Conservation (phyloP, 257 asterid species). For the Nicotiana obtusifolia region DNA sequence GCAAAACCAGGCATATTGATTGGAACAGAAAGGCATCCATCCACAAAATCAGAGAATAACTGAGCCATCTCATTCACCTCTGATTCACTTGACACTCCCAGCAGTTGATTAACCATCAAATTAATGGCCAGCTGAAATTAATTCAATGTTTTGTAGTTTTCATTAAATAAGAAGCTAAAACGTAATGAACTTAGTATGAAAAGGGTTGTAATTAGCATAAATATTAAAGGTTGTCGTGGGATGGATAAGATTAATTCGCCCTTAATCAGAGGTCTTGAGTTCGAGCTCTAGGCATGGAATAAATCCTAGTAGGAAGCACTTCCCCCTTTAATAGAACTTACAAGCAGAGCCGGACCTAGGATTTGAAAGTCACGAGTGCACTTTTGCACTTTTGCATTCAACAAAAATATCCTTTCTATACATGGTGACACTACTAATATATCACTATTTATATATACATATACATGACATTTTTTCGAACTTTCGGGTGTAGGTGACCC, state of each 20-base stretch:
- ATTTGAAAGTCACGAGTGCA: no score
- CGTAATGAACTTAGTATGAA: not conserved
- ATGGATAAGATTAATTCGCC: not conserved
- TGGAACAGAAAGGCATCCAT: conserved; percentile 89
- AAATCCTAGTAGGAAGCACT: not conserved
- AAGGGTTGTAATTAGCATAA: not conserved
- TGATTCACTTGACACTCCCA: conserved; percentile 72
- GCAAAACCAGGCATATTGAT: conserved; percentile 79
- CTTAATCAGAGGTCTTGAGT: not conserved
- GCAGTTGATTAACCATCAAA: conserved; percentile 89
- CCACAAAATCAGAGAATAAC: conserved; percentile 78
- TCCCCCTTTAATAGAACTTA: not conserved
- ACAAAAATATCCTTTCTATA: no score
- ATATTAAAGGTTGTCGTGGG: accelerated
- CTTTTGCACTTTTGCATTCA: no score
- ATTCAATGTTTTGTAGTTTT: not conserved
- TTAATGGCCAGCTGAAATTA: conserved; percentile 62
- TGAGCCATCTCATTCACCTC: conserved; percentile 73
- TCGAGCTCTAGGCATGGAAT: not conserved
- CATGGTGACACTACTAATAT: no score
- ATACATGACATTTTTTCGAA: no score
- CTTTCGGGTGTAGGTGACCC: no score
- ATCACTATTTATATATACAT: no score
- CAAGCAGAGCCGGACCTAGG: no score
- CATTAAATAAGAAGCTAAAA: not conserved